Conservation (phyloP, 2,329 filamentous ascomycete genomes). For the Coniella lustricola region DNA sequence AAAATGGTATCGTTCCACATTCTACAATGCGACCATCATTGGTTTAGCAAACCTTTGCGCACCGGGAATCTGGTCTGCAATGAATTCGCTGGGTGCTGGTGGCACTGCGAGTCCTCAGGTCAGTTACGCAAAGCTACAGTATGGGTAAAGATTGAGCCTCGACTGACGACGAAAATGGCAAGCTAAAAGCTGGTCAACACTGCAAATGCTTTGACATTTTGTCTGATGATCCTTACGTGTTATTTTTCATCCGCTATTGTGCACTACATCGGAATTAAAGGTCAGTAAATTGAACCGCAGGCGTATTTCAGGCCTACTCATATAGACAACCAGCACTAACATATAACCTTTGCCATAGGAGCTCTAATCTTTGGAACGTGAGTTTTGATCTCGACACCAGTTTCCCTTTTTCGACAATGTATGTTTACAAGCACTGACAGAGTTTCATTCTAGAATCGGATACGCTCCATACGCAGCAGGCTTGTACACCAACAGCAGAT, state of each 20-base stretch:
- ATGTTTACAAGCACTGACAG: too few species aligned
- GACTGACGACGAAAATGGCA: too few species aligned
- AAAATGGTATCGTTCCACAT: conserved; percentile 64
- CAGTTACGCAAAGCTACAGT: too few species aligned
- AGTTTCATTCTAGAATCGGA: conserved; percentile 38
- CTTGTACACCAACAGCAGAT: conserved; percentile 66
- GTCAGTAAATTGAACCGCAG: too few species aligned
- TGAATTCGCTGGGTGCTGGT: conserved; percentile 35
- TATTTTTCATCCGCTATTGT: conserved; percentile 57
- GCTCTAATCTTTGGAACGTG: conserved; percentile 64
- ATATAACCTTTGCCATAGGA: conserved; percentile 24
- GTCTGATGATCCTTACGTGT: conserved; percentile 36
- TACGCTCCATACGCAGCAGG: conserved; percentile 67
- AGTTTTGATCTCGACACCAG: too few species aligned
- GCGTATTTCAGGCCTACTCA: too few species aligned
- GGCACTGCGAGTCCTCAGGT: conserved; percentile 32
- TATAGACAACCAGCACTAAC: too few species aligned
- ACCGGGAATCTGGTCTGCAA: conserved; percentile 52
- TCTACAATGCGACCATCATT: conserved; percentile 65
- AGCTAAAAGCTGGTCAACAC: conserved; percentile 29
- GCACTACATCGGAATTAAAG: conserved; percentile 62
- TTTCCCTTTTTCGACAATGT: too few species aligned
- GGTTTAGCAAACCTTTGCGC: conserved; percentile 65
- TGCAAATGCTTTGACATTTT: conserved; percentile 39
- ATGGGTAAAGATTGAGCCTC: too few species aligned